A percentile compares a stretch with the other conserved stretches of the same genome.
Conservation (phyloP, 1,284 basidiomycete species). For the Ceraceosorus guamensis region DNA sequence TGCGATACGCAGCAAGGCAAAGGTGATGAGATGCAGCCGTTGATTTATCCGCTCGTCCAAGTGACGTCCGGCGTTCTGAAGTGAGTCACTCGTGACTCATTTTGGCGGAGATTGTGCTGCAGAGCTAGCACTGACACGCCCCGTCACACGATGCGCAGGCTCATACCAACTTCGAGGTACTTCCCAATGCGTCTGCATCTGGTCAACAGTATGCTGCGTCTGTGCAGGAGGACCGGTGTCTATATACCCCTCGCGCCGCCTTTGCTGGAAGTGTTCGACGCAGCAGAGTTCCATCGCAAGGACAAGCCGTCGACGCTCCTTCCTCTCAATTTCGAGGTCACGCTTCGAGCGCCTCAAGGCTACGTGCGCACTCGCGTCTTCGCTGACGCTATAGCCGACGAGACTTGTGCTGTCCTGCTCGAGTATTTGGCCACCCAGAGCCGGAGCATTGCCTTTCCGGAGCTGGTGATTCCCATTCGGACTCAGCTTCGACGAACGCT, state of each 20-base stretch:
- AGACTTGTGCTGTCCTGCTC: conserved; percentile 67
- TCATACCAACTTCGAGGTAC: conserved; percentile 72
- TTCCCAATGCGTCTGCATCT: conserved; percentile 74
- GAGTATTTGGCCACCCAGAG: conserved; percentile 62
- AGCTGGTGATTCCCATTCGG: conserved; percentile 78
- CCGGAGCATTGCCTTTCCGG: conserved; percentile 71
- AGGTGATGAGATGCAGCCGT: conserved; percentile 66
- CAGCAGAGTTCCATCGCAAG: conserved; percentile 66
- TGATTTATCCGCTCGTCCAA: conserved; percentile 93
- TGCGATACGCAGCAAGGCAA: conserved; percentile 20
- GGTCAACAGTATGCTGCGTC: conserved; percentile 63
- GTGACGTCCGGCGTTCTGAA: conserved; percentile 78
- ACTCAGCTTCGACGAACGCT: conserved; percentile 50
- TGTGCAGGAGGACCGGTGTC: conserved; percentile 68
- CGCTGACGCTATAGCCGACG: conserved; percentile 74
- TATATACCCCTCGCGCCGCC: conserved; percentile 83
- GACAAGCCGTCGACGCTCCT: conserved; percentile 80
- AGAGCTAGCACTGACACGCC: no score
- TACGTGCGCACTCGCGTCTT: conserved; percentile 85
- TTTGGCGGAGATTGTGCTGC: no score
- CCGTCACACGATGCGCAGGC: conserved; percentile 52
- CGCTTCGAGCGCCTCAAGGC: conserved; percentile 77
- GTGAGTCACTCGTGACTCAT: conserved; percentile 32
- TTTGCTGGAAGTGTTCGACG: conserved; percentile 77
- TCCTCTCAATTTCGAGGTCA: conserved; percentile 79